Evolutionary conservation across 331 rosid genomes (phyloP), one percentile per base, ranked within the genome.

Genomic region (Pyrus hybrid): DNA sequence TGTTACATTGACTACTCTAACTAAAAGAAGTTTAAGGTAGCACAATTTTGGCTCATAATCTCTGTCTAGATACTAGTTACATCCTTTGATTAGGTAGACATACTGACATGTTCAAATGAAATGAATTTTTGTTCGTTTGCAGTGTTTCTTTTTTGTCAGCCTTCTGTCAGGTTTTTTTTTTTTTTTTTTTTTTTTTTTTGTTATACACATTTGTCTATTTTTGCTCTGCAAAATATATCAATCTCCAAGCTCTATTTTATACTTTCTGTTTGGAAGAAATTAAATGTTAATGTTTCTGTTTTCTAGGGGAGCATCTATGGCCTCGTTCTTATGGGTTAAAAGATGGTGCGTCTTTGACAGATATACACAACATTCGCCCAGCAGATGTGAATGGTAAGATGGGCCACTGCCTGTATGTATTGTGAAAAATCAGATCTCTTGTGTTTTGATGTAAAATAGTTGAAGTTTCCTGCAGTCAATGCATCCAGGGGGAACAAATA

Each of bases 291-390:
- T 17, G 20, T 25, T 35, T n/a, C 68, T 60, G 4, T n/a, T 54
- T 76, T 53, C 32, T 80, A 88, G 93, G 96, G 86, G 96, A 91
- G 75, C 96, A 91, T 81, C 87, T 91, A 51, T 88, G 96, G 93
- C 96, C 96, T 62, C 93, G 91, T 66, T 91, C 93, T 69, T 91
- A 85, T 87, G 96, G 96, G 54, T 63, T 91, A 64, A 79, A 68
- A 68, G 28, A 37, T 35, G 88, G 87, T 63, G 82, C 91, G 64
- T 83, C 96, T 29, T 76, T 91, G 84, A 85, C 93, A 65, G 93
- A 91, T 79, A 23, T 88, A 70, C 91, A 91, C 72, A 91, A 91
- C 81, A 91, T 91, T 84, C 91, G 85, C 29, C 93, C 91, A 51
- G 90, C 90, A 75, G 96, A 91, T 80, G 83, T 79, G 69, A 86